A percentile compares a stretch with the other conserved stretches of the same genome.
phyloP scores from a whole-genome alignment of 1,139 yeast genomes.

The Lodderomyces orthopsilosis region DNA sequence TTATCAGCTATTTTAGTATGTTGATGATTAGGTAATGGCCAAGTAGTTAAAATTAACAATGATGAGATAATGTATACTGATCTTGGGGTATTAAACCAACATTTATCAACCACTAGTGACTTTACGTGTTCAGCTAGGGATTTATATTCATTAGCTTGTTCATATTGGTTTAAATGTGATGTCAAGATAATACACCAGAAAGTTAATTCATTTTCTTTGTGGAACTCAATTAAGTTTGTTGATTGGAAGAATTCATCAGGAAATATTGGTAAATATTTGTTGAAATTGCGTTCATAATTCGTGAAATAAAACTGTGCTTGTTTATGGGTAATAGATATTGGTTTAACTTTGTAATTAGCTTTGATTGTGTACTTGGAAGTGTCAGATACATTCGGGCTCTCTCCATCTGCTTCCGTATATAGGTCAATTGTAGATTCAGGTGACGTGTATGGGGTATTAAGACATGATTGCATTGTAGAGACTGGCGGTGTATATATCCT shows the following conservation, averaged over 20 bases:
- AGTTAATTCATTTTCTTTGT: conserved; percentile 33
- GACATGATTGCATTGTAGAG: conserved; percentile 29
- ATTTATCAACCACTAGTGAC: conserved; percentile 39
- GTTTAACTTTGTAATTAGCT: conserved; percentile 12
- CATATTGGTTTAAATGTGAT: conserved; percentile 22
- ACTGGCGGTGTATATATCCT: conserved; percentile 22
- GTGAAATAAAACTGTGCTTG: conserved; percentile 30
- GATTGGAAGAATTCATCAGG: conserved; percentile 36
- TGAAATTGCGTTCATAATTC: conserved; percentile 32
- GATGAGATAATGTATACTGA: conserved; percentile 41
- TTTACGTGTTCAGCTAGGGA: conserved; percentile 34
- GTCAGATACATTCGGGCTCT: neutral
- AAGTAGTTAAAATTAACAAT: conserved; percentile 42
- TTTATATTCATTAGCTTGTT: conserved; percentile 17
- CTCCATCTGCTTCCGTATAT: neutral
- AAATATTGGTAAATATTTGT: conserved; percentile 39
- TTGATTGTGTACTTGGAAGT: conserved; percentile 10
- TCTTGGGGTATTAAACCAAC: conserved; percentile 48
- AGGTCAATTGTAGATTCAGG: conserved; percentile 5
- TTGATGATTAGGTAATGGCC: conserved; percentile 42
- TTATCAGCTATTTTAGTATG: conserved; percentile 32
- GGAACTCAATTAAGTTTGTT: conserved; percentile 22
- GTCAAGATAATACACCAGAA: conserved; percentile 45
- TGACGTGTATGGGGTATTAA: conserved; percentile 19
- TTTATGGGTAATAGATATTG: conserved; percentile 25